Base-by-base conservation (phyloP, 2,329 filamentous ascomycete genomes). In the Pseudodiploospora longispora region DNA sequence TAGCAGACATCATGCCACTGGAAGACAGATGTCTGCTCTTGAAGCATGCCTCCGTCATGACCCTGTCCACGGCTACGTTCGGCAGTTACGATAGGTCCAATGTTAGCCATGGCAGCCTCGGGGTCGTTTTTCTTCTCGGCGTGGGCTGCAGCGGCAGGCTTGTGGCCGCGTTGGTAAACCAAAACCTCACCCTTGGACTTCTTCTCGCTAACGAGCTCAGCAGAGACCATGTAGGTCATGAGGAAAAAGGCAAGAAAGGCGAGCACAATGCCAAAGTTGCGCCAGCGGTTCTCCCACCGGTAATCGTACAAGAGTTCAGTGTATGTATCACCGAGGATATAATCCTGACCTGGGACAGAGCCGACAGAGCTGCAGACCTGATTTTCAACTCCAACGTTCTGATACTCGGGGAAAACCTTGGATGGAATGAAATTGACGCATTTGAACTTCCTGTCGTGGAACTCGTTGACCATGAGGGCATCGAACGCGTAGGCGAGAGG, bases 1-100 rank as follows among this genome's bases (percentile, higher is more conserved):
- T 78, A 95, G 66, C 83, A 89, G 2, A 95, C 83, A 54, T 91
- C 75, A 51, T 82, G 76, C 89, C 88, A 95, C 58, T 88, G 85
- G 71, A 94, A 94, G 48, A 90, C 79, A 27, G 85, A 85, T 4
- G 79, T 87, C 59, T 87, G 82, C 51, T 62, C 51, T 53, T 70
- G 61, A 3, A 76, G 58, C 32, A 67, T 70, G 36, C 63, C 69
- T 4, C 47, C 55, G 42, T 68, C 61, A 53, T 71, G 69, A 36
- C 64, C 58, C 30, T 54, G 56, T 44, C 55, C 57, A 8, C 59
- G 57, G 29, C 61, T 63, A 30, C 64, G 64, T 38, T 68, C 65
- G n/a, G 70, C 64, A 6, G 72, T 74, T 10, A 68, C 66, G 12
- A 67, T 59, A 7, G 72, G 70, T 2, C 72, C 72, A n/a, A 74